These are phyloP conservation scores for Aristolochia fimbriata DNA, from an alignment of 164 flowering plant species.

Conservation along the genomic window DNA sequence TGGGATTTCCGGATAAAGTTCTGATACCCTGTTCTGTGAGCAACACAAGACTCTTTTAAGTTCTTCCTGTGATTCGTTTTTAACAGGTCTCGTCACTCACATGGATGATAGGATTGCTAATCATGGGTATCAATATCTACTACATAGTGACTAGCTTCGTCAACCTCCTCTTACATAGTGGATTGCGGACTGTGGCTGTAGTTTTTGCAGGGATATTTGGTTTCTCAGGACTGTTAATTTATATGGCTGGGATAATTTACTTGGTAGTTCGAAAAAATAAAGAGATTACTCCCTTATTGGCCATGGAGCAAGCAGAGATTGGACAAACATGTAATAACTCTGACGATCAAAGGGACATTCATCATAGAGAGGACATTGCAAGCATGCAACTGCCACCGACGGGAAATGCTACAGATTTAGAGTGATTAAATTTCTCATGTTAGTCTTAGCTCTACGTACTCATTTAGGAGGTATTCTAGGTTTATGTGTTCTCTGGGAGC, in stretches of 20 bases:
- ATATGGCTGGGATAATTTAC: slow-evolving; percentile 63
- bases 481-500: too few species aligned
- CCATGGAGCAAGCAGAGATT: not conserved
- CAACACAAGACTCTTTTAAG: not conserved
- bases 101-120: slow-evolving; percentile 68
- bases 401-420: not conserved
- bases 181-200: slow-evolving; percentile 19
- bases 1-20: slow-evolving; percentile 13
- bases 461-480: too few species aligned
- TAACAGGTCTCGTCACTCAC: slow-evolving; percentile 61
- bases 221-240: slow-evolving; percentile 44
- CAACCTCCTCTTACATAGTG: slow-evolving; percentile 43
- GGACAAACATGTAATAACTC: not conserved
- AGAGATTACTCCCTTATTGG: slow-evolving; percentile 19
- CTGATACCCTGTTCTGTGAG: not conserved
- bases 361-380: slow-evolving; percentile 2
- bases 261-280: slow-evolving; percentile 52
- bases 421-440: not conserved
- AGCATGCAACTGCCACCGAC: slow-evolving; percentile 1
- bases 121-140: slow-evolving; percentile 78
- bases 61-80: not conserved
- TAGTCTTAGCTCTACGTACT: too few species aligned
- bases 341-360: not conserved
- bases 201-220: slow-evolving; percentile 62
- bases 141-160: slow-evolving; percentile 50